Base-by-base conservation (phyloP, 1,284 basidiomycete species). In the Pseudozyma flocculosa region DNA sequence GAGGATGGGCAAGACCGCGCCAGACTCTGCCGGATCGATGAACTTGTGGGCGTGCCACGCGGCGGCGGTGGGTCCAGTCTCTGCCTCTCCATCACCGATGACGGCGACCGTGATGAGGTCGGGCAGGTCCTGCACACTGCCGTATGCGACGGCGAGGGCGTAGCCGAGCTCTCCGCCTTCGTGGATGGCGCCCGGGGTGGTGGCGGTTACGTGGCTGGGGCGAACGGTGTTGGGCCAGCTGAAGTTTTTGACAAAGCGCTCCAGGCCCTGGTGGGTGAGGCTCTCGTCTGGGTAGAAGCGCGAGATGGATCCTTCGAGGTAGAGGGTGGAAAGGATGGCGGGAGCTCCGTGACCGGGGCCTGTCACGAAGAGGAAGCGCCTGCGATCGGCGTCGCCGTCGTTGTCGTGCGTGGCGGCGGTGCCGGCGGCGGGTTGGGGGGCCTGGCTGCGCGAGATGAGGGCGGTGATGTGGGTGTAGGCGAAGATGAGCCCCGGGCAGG, bases 1-100 rank as follows among this genome's bases (percentile, higher is more conserved):
- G 2, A 94, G 82, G 65, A 93, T 88, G 19, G 90, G 91, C 22
- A 93, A 80, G 15, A 93, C 89, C 0, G 90, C 90, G 21, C 91
- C 90, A 9, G 86, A 88, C 79, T 91, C 89, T n/a, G 83, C 84
- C n/a, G 91, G 90, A 74, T 93, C 89, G 72, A 93, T 85, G 77
- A 87, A 94, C 81, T 82, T 92, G 84, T 84, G 87, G 2, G 83
- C 86, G 72, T 90, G 88, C 88, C 88, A 91, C 1, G 88, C 87
- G 8, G 82, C 81, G 24, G 37, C 47, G 13, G 63, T 60, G 19
- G 54, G 42, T 23, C 37, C 90, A 1, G 88, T 89, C 80, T 92
- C 90, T 21, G 86, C 86, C 80, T 92, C 91, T 32, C 91, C 90
- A 61, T 92, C 90, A 32, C 90, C 91, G 19, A 93, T 81, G 34